Percentiles rank a stretch among this genome's conserved stretches.
phyloP scores from a whole-genome alignment of 345 rosid species.

The Corchorus olitorius region DNA sequence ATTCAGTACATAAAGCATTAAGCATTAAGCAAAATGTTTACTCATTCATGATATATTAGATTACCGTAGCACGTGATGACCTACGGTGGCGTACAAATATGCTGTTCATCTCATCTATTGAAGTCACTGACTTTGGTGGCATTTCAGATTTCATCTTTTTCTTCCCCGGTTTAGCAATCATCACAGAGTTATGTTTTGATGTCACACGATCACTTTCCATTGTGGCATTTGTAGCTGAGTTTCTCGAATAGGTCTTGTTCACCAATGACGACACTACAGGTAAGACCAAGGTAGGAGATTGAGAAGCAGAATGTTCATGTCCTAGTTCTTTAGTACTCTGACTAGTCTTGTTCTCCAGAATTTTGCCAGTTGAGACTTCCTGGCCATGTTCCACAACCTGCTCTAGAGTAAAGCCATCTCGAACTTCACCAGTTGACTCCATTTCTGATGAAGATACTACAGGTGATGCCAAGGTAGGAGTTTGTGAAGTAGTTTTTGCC shows the following conservation, averaged over 20 bases:
- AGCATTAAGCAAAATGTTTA: not conserved
- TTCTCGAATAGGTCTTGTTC: conserved; percentile 18
- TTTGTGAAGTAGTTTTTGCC: not conserved
- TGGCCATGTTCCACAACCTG: conserved; percentile 29
- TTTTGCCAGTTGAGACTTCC: conserved; percentile 15
- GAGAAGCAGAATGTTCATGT: conserved; percentile 13
- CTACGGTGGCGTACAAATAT: conserved; percentile 49
- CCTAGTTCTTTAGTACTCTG: conserved; percentile 18
- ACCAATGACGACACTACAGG: conserved; percentile 13
- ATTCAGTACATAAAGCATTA: not conserved
- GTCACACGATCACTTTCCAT: conserved; percentile 12
- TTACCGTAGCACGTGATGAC: conserved; percentile 79
- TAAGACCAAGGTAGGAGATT: conserved; percentile 20
- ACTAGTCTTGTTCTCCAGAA: conserved; percentile 22
- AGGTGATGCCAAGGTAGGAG: not conserved
- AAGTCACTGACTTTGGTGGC: conserved; percentile 80
- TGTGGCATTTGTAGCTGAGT: conserved; percentile 32
- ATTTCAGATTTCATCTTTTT: conserved; percentile 61
- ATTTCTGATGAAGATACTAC: conserved; percentile 25
- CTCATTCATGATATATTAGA: not conserved
- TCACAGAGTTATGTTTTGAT: conserved; percentile 33
- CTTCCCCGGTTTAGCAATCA: conserved; percentile 31
- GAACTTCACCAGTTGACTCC: conserved; percentile 32
- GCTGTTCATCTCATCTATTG: conserved; percentile 65
- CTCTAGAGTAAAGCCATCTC: conserved; percentile 23